Conservation (phyloP, 2,329 filamentous ascomycete species). For the Colletotrichum kahawae region DNA sequence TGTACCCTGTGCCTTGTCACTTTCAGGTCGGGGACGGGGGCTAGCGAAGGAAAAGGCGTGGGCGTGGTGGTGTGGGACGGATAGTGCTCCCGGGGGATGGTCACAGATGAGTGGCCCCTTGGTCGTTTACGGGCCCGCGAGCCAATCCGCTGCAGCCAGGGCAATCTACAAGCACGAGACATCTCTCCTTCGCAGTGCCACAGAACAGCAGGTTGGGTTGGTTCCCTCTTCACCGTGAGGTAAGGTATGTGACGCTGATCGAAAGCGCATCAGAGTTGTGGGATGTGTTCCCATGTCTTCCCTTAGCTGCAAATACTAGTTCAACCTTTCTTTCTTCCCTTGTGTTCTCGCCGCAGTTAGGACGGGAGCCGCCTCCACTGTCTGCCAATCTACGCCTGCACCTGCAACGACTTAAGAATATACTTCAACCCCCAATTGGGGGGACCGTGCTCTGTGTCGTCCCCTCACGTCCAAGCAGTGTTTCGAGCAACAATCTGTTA, state of each 20-base stretch:
- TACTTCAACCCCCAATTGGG: neutral
- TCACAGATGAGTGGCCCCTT: constrained; percentile 19
- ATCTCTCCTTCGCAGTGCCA: neutral
- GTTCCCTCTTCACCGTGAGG: neutral
- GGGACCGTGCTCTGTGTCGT: constrained; percentile 9
- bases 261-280: neutral
- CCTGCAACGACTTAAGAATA: neutral
- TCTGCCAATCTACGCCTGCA: neutral
- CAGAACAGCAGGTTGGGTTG: neutral
- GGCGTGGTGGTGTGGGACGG: constrained; percentile 24
- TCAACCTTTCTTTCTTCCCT: neutral
- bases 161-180: constrained; percentile 5
- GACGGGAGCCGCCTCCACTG: neutral
- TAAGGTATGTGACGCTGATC: neutral
- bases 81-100: constrained; percentile 18
- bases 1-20: constrained; percentile 36
- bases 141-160: neutral
- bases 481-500: constrained; percentile 12
- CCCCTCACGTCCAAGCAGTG: constrained; percentile 18
- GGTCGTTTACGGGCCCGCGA: neutral
- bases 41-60: constrained; percentile 32
- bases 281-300: neutral
- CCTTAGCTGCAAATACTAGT: neutral
- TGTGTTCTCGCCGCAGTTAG: neutral
- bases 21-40: constrained; percentile 22